A percentile compares a stretch with the other conserved stretches of the same genome.
Conservation (phyloP, 495 filamentous ascomycete genomes). For the Podospora pseudoanserina region DNA sequence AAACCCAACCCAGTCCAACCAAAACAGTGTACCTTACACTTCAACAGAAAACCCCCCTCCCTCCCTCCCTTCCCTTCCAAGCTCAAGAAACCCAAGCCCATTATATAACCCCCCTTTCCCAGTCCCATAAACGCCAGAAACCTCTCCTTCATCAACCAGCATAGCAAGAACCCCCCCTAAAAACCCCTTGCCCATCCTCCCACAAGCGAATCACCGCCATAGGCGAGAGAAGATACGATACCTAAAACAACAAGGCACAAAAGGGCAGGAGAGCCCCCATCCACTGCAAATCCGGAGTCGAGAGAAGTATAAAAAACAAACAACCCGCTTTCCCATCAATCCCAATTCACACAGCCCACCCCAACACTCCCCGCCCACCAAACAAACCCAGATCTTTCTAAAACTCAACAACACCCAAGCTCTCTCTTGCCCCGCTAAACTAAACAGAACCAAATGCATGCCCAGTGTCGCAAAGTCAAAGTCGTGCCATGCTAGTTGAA, state of each 20-base stretch:
- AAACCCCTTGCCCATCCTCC: background rate
- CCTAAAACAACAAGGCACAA: background rate
- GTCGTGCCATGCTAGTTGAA: background rate
- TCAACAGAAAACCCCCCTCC: no score
- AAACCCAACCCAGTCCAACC: no score
- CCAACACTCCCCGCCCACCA: background rate
- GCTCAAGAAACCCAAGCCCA: no score
- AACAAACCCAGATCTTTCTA: background rate
- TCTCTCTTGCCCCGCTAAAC: background rate
- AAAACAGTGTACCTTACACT: no score
- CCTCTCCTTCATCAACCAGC: background rate
- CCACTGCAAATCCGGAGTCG: background rate
- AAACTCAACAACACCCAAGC: background rate
- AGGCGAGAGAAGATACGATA: background rate
- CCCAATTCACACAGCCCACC: background rate
- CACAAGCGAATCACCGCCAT: constrained; percentile 20
- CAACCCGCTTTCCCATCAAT: background rate
- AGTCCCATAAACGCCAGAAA: background rate
- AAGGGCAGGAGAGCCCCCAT: background rate
- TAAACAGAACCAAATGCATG: background rate
- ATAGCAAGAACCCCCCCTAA: background rate
- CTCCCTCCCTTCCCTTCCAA: no score
- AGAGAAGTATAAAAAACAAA: background rate
- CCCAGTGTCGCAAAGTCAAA: background rate
- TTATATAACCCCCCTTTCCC: background rate